Evolutionary conservation across 2,329 filamentous ascomycete species (phyloP).

Genomic region (Epichloe gansuensis): DNA sequence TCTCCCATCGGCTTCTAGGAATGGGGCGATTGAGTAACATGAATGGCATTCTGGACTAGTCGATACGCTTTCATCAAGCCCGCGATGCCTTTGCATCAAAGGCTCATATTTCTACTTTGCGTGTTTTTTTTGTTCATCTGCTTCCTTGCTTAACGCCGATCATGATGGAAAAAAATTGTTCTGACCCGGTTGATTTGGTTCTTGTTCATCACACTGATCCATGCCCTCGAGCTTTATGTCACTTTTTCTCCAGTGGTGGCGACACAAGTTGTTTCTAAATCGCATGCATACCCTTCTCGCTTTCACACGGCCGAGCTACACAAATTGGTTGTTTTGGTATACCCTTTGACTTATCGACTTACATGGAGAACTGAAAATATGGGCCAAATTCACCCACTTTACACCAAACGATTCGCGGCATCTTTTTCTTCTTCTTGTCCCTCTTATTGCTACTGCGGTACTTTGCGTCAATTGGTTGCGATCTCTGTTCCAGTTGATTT

Average conservation of each 20-base stretch:
- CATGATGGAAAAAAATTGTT: neutral
- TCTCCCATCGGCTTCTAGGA: constrained; percentile 46
- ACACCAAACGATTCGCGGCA: neutral
- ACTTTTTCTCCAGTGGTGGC: neutral
- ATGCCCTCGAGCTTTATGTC: neutral
- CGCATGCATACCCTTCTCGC: neutral
- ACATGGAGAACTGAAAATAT: neutral
- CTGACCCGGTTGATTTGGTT: neutral
- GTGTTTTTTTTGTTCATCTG: constrained; percentile 1
- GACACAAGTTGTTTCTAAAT: neutral
- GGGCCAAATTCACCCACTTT: neutral
- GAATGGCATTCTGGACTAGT: neutral
- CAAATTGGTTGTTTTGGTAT: constrained; percentile 14
- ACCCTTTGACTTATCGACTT: constrained; percentile 11
- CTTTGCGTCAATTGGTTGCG: neutral
- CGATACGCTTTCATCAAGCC: constrained; percentile 2
- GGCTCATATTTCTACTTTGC: neutral
- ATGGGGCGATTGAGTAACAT: neutral
- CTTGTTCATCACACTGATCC: neutral
- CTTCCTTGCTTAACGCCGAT: constrained; percentile 1
- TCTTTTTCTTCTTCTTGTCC: neutral
- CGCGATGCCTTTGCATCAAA: constrained; percentile 1
- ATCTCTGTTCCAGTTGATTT: neutral
- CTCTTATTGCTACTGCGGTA: neutral
- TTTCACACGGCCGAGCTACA: neutral